A percentile compares a stretch with the other conserved stretches of the same genome.
phyloP scores from a whole-genome alignment of 2,329 filamentous ascomycete species.

The Balansia obtecta region DNA sequence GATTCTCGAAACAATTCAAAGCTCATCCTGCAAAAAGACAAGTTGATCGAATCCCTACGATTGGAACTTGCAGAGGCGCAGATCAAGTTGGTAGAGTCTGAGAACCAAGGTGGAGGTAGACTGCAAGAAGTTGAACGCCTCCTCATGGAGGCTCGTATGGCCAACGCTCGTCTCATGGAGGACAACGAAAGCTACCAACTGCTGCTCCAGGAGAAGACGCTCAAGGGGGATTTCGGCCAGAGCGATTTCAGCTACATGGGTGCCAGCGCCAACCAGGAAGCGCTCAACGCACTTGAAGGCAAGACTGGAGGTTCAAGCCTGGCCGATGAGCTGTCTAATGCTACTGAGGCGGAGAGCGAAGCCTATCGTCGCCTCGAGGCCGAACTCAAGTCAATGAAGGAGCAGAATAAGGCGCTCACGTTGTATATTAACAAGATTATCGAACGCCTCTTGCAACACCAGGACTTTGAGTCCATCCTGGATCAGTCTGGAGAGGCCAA shows the following conservation, averaged over 20 bases:
- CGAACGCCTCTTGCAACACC: conserved; percentile 82
- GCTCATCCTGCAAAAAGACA: conserved; percentile 87
- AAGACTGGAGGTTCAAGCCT: conserved; percentile 43
- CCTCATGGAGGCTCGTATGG: conserved; percentile 85
- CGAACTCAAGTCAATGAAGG: conserved; percentile 69
- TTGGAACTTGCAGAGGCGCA: conserved; percentile 90
- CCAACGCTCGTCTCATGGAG: conserved; percentile 91
- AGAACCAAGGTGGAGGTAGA: conserved; percentile 81
- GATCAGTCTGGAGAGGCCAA: conserved; percentile 57
- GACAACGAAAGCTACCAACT: conserved; percentile 98
- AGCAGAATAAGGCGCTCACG: conserved; percentile 93
- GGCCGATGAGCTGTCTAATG: conserved; percentile 78
- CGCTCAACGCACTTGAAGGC: conserved; percentile 52
- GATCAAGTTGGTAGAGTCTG: conserved; percentile 87
- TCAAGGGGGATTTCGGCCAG: conserved; percentile 84
- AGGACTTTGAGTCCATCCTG: conserved; percentile 88
- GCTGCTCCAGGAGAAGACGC: conserved; percentile 83
- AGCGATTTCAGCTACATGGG: conserved; percentile 65
- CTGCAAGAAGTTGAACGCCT: conserved; percentile 83
- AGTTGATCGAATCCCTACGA: conserved; percentile 82
- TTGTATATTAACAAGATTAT: conserved; percentile 99
- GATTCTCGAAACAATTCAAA: conserved; percentile 85
- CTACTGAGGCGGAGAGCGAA: conserved; percentile 47
- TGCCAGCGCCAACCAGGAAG: conserved; percentile 47
- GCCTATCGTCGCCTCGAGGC: conserved; percentile 57